Percentiles rank a stretch among this genome's conserved stretches.
Conservation (phyloP, 805 yeast genomes). For the Yarrowia bubula region DNA sequence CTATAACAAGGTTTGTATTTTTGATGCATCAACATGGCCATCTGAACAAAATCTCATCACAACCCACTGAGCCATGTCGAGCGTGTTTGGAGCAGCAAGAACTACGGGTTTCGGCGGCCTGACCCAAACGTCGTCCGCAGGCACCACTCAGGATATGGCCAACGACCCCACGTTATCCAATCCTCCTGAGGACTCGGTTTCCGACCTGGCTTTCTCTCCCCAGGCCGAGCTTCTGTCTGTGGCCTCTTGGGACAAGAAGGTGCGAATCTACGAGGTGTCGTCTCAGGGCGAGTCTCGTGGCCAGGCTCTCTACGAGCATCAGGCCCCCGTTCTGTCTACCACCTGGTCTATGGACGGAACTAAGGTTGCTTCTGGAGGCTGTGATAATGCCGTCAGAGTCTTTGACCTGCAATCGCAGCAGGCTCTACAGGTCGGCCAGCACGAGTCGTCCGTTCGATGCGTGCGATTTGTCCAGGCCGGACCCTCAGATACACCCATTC, state of each 20-base stretch:
- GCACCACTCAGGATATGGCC: conserved; percentile 19
- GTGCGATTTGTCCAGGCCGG: conserved; percentile 82
- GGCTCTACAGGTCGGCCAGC: conserved; percentile 78
- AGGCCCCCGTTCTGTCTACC: conserved; percentile 78
- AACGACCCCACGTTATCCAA: conserved; percentile 47
- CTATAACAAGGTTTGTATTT: conserved; percentile 3
- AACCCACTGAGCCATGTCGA: background rate
- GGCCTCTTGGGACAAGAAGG: conserved; percentile 93
- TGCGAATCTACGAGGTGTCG: conserved; percentile 83
- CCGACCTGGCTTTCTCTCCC: conserved; percentile 83
- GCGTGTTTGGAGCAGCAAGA: conserved; percentile 21
- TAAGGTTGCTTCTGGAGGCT: conserved; percentile 83
- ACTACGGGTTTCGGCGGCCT: conserved; percentile 33
- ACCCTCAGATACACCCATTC: conserved; percentile 68
- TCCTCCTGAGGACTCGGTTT: conserved; percentile 89
- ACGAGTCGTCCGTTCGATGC: conserved; percentile 72
- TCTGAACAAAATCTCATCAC: background rate
- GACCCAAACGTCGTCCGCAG: conserved; percentile 12
- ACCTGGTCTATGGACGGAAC: conserved; percentile 87
- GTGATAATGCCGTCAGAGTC: conserved; percentile 81
- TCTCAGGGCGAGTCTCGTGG: conserved; percentile 78
- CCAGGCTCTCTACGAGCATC: conserved; percentile 84
- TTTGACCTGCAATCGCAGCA: conserved; percentile 84
- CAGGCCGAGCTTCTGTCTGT: conserved; percentile 77
- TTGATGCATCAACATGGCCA: background rate